Conservation (phyloP, 2,329 filamentous ascomycete genomes). For the Arthrobotrys conoides region DNA sequence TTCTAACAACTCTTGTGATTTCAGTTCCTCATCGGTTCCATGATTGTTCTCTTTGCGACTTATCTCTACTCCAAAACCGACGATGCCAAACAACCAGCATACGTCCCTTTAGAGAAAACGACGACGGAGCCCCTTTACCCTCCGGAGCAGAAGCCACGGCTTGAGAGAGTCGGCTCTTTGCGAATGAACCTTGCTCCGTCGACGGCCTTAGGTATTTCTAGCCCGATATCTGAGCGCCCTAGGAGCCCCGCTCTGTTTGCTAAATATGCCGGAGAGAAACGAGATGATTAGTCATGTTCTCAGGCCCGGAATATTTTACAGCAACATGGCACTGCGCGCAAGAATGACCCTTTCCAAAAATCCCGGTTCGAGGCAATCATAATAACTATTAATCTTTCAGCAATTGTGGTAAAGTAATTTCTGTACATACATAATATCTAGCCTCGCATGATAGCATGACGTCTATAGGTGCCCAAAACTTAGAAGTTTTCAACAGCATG, state of each 20-base stretch:
- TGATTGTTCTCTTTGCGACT: constrained; percentile 82
- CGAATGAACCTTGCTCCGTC: constrained; percentile 56
- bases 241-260: constrained; percentile 55
- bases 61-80: constrained; percentile 85
- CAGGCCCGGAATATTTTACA: neutral
- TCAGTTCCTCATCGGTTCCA: constrained; percentile 86
- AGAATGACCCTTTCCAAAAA: constrained; percentile 11
- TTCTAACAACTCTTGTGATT: constrained; percentile 15
- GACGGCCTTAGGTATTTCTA: constrained; percentile 46
- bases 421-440: constrained; percentile 43
- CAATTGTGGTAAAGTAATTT: constrained; percentile 14
- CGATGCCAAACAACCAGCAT: constrained; percentile 69
- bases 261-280: constrained; percentile 59
- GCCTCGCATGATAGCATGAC: constrained; percentile 42
- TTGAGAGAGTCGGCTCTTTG: constrained; percentile 44
- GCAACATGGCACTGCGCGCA: neutral
- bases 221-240: constrained; percentile 56
- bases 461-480: constrained; percentile 28
- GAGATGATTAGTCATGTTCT: constrained; percentile 42
- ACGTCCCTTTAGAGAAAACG: constrained; percentile 63
- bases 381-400: constrained; percentile 25
- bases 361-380: constrained; percentile 18
- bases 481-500: constrained; percentile 42
- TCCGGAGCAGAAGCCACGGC: constrained; percentile 39
- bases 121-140: constrained; percentile 57